Evolutionary conservation across 176 grass and related monocot species (phyloP), one percentile per base, ranked within the genome.

Genomic region (Pharus latifolius): DNA sequence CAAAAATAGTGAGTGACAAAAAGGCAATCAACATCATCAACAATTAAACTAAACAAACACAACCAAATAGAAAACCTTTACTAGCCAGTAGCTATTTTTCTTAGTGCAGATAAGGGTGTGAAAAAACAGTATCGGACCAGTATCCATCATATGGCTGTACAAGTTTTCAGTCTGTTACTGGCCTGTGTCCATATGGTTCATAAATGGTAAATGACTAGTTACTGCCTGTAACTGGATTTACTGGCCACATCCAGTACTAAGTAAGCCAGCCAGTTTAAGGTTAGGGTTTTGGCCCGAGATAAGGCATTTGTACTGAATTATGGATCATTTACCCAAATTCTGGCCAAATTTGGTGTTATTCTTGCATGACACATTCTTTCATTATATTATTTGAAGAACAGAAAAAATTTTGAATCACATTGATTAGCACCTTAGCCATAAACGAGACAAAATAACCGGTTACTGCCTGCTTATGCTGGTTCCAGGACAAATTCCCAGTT

Each of bases 1-100:
- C 62, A 77, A 62, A 83, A 85, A 79, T 62, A 84, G 94, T 98
- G 78, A 88, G 74, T 90, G 31, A 67, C n/a, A 38, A 71, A 62
- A 57, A 62, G 54, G 51, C 23, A 67, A 70, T 33, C 10, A 56
- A 29, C 23, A 56, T 62, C 6, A 3, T 3, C 10, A 13, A 35
- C 49, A 31, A 52, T 65, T 72, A 63, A 66, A n/a, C 24, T 66
- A 60, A 7, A 41, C 79, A 29, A 61, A 32, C 29, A 58, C 19
- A 1, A 51, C 22, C 45, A 18, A 58, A 71, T 25, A 17, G 37
- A 38, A 52, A 3, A 64, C 15, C 6, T 27, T 73, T 32, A 54
- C 44, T 13, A 2, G 7, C 3, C 10, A 72, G 37, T 45, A 64
- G 11, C 9, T 46, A 38, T 9, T 46, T 10, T 43, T 65, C 27